Conservation (phyloP, 306 rosid genomes). For the Bauhinia variegata region DNA sequence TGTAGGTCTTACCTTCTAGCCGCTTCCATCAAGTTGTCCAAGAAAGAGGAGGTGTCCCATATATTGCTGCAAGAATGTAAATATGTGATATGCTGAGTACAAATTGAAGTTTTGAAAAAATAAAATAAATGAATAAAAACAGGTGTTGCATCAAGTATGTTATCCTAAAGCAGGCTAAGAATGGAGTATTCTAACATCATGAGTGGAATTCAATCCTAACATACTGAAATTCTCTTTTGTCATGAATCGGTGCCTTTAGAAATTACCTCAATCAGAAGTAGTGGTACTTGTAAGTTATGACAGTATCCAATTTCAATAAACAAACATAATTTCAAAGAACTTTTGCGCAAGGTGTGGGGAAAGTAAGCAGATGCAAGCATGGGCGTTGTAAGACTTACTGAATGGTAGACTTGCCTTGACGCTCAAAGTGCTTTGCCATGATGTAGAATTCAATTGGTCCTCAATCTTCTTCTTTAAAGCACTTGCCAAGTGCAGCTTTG, state of each 20-base stretch:
- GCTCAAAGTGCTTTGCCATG: conserved; percentile 89
- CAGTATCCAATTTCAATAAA: not conserved
- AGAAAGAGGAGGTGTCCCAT: conserved; percentile 87
- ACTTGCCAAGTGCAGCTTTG: conserved; percentile 90
- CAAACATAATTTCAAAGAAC: not conserved
- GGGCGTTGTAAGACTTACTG: conserved; percentile 58
- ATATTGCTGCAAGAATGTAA: conserved; percentile 68
- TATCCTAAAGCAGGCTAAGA: conserved; percentile 11
- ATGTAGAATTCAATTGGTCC: conserved; percentile 85
- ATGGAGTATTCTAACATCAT: not conserved
- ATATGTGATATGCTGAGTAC: too few species aligned
- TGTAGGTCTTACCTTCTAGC: conserved; percentile 41
- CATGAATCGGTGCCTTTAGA: conserved; percentile 9
- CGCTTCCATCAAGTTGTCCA: conserved; percentile 91
- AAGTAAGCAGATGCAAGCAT: not conserved
- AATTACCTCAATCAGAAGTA: not conserved
- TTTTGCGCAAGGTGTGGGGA: not conserved
- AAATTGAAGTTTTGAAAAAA: conserved; percentile 18
- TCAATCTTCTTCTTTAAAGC: conserved; percentile 89
- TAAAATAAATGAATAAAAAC: conserved; percentile 4
- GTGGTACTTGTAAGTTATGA: not conserved
- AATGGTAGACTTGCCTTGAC: conserved; percentile 90
- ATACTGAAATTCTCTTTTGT: too few species aligned
- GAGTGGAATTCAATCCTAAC: too few species aligned
- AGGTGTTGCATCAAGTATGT: conserved; percentile 4